These are phyloP conservation scores for Stachybotrys chlorohalonatus DNA, from an alignment of 2,329 filamentous ascomycete species.

Conservation along the genomic window DNA sequence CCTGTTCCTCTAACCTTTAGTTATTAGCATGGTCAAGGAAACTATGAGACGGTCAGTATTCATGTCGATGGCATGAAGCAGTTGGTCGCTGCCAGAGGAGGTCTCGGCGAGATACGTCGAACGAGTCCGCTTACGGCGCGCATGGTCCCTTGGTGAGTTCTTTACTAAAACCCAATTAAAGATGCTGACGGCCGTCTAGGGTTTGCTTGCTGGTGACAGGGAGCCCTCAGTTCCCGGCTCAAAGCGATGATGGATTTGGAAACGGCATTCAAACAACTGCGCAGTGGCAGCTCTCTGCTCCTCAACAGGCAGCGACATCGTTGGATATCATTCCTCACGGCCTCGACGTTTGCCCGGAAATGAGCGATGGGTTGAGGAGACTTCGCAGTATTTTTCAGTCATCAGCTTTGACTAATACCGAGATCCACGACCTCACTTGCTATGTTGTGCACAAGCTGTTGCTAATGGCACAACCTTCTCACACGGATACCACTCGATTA, in stretches of 20 bases:
- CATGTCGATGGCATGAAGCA: slow-evolving; percentile 41
- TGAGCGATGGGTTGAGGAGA: slow-evolving; percentile 29
- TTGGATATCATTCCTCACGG: slow-evolving; percentile 6
- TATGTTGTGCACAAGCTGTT: slow-evolving; percentile 44
- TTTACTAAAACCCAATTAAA: not conserved
- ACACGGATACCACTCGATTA: slow-evolving; percentile 1
- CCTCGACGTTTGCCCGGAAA: slow-evolving; percentile 21
- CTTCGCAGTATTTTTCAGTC: slow-evolving; percentile 32
- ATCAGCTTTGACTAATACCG: slow-evolving; percentile 23
- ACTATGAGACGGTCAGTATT: slow-evolving; percentile 30
- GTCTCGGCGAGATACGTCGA: slow-evolving; percentile 35
- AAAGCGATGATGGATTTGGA: slow-evolving; percentile 38
- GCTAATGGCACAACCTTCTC: slow-evolving; percentile 4
- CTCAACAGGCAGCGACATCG: not conserved
- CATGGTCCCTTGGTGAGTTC: slow-evolving; percentile 42
- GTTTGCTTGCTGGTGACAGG: slow-evolving; percentile 48
- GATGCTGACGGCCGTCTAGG: slow-evolving; percentile 23
- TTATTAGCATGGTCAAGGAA: slow-evolving; percentile 42
- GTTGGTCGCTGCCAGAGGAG: slow-evolving; percentile 39
- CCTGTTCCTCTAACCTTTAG: too few relatives aligned
- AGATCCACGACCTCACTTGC: slow-evolving; percentile 45
- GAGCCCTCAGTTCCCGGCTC: slow-evolving; percentile 40
- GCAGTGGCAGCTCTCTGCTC: slow-evolving; percentile 33
- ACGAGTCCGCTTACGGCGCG: slow-evolving; percentile 44
- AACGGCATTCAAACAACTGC: slow-evolving; percentile 38